phyloP scores from a whole-genome alignment of 345 rosid species.

The Gossypium mustelinum region DNA sequence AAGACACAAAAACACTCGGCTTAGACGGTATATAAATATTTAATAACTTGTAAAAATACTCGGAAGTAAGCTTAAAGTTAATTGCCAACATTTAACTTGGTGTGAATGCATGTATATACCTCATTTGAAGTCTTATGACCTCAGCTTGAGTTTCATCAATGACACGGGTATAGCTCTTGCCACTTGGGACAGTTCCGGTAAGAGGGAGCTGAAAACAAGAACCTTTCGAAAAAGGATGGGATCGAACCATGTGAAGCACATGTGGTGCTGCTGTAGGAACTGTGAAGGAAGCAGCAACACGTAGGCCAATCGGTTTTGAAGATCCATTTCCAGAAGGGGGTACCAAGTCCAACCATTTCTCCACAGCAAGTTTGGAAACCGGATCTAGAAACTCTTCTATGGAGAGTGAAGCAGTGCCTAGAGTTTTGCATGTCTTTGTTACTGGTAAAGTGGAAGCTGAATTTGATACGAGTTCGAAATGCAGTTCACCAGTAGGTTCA shows the following conservation, averaged over 20 bases:
- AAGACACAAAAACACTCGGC: not conserved
- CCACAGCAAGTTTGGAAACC: conserved; percentile 52
- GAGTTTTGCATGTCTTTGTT: conserved; percentile 33
- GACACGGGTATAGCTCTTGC: conserved; percentile 40
- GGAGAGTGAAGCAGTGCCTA: conserved; percentile 60
- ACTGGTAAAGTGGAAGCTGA: conserved; percentile 45
- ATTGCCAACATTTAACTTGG: conserved; percentile 14
- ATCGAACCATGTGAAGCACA: conserved; percentile 46
- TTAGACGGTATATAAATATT: not conserved
- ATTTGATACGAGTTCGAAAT: conserved; percentile 61
- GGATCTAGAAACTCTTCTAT: conserved; percentile 60
- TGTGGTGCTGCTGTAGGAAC: conserved; percentile 54
- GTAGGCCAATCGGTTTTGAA: conserved; percentile 49
- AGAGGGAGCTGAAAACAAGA: conserved; percentile 60
- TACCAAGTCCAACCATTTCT: conserved; percentile 72
- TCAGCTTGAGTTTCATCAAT: conserved; percentile 53
- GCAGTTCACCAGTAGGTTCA: conserved; percentile 73
- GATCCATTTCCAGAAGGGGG: conserved; percentile 37
- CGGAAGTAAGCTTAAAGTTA: not conserved
- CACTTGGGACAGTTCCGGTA: conserved; percentile 38
- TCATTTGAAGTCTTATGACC: conserved; percentile 75
- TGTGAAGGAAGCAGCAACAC: conserved; percentile 65
- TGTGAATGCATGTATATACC: conserved; percentile 41
- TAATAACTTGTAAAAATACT: not conserved
- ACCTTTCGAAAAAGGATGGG: conserved; percentile 37